These are phyloP conservation scores for Apiosordaria backusii DNA, from an alignment of 495 filamentous ascomycete species.

Conservation along the genomic window DNA sequence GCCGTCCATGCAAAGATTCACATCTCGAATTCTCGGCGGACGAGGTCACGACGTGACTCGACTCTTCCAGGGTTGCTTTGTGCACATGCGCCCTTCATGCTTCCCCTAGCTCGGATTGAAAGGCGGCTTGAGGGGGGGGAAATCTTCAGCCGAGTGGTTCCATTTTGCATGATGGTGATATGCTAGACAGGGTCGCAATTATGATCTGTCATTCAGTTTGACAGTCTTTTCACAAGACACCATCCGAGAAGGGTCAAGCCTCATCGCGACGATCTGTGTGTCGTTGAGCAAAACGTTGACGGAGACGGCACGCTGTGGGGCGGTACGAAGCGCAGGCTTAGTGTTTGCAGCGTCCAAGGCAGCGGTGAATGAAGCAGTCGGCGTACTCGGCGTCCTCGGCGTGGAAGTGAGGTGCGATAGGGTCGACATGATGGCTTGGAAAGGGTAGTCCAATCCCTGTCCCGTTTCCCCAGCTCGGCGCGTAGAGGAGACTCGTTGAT, in stretches of 20 bases:
- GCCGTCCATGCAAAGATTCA: constrained; percentile 1
- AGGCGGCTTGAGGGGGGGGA: background rate
- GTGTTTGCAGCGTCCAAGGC: constrained; percentile 1
- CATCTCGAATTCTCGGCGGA: constrained; percentile 4
- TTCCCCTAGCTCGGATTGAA: constrained; percentile 1
- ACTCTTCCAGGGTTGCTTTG: background rate
- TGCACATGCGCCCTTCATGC: background rate
- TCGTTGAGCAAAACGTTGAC: constrained; percentile 7
- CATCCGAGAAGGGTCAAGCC: constrained; percentile 24
- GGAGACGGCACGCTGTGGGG: constrained; percentile 29
- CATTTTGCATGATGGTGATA: constrained; percentile 9
- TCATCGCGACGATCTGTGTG: constrained; percentile 19
- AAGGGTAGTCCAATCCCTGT: constrained; percentile 37
- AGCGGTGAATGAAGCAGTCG: constrained; percentile 12
- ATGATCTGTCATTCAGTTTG: constrained; percentile 23
- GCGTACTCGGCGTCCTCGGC: background rate
- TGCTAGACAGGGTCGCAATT: constrained; percentile 5
- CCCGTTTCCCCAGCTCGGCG: constrained; percentile 39
- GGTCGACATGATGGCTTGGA: constrained; percentile 24
- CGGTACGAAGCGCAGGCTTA: constrained; percentile 33
- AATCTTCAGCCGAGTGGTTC: background rate
- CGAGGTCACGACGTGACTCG: background rate
- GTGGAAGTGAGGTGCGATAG: constrained; percentile 1
- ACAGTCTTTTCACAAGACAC: background rate
- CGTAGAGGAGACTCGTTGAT: constrained; percentile 49